phyloP scores from a whole-genome alignment of 1,284 basidiomycete species.

The Cryptococcus sp. region DNA sequence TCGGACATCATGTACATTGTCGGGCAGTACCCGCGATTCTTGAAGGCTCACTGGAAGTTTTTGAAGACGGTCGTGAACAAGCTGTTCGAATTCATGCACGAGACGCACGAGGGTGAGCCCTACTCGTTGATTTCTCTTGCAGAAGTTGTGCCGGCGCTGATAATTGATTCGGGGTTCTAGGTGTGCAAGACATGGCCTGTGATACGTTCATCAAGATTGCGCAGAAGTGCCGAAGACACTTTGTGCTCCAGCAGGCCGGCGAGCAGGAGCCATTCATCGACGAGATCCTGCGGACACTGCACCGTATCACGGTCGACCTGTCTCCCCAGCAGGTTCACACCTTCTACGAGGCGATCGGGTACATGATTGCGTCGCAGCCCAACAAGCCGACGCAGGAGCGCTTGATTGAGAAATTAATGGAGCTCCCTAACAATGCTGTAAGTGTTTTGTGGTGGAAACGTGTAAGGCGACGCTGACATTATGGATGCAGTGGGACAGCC shows the following conservation, averaged over 20 bases:
- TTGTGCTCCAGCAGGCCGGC: conserved; percentile 97
- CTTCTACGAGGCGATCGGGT: conserved; percentile 96
- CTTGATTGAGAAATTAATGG: conserved; percentile 93
- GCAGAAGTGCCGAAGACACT: conserved; percentile 96
- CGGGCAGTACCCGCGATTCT: conserved; percentile 98
- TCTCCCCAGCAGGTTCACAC: conserved; percentile 94
- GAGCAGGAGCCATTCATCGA: conserved; percentile 98
- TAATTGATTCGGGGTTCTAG: conserved; percentile 49
- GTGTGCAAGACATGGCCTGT: conserved; percentile 99
- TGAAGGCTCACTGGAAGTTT: conserved; percentile 99
- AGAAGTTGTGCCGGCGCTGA: not conserved
- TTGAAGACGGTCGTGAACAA: conserved; percentile 99
- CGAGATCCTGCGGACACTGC: conserved; percentile 88
- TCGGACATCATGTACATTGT: conserved; percentile 99
- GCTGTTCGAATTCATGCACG: conserved; percentile 99
- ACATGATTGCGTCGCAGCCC: conserved; percentile 99
- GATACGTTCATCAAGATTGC: conserved; percentile 99
- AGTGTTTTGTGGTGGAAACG: conserved; percentile 34
- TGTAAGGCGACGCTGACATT: not conserved
- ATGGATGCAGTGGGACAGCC: conserved; percentile 76
- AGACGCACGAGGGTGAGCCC: conserved; percentile 86
- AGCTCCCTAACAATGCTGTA: conserved; percentile 92
- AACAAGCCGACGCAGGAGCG: conserved; percentile 97
- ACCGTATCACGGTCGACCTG: conserved; percentile 92
- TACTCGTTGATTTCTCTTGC: not conserved